A percentile compares a stretch with the other conserved stretches of the same genome.
These are phyloP conservation scores for Dioszegia crocea DNA, from an alignment of 768 basidiomycete species.

Conservation along the genomic window DNA sequence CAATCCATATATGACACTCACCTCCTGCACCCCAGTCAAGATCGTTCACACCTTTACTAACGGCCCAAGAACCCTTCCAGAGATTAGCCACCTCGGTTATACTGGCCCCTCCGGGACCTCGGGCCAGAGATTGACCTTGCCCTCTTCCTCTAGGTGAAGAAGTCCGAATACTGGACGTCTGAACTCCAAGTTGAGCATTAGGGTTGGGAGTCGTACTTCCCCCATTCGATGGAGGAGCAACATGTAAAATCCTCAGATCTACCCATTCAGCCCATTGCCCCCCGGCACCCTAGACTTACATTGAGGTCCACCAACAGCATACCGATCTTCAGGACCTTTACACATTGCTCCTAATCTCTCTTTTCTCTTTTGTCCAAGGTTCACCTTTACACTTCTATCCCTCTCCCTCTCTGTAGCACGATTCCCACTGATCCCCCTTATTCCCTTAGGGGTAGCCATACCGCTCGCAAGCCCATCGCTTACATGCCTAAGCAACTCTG, in stretches of 20 bases:
- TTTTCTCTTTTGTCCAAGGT: slow-evolving; percentile 14
- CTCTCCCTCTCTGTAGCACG: slow-evolving; percentile 8
- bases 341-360: slow-evolving; percentile 39
- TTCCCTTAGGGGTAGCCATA: slow-evolving; percentile 7
- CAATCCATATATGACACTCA: slow-evolving; percentile 15
- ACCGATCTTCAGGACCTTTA: slow-evolving; percentile 34
- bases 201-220: slow-evolving; percentile 14
- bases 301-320: slow-evolving; percentile 41
- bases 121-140: slow-evolving; percentile 11
- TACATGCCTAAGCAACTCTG: slow-evolving; percentile 26
- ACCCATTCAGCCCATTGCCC: background rate
- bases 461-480: slow-evolving; percentile 13
- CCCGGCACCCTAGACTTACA: slow-evolving; percentile 16
- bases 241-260: slow-evolving; percentile 37
- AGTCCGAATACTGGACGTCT: background rate
- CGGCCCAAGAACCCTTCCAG: slow-evolving; percentile 40
- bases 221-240: slow-evolving; percentile 12
- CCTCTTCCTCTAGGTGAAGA: background rate
- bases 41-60: slow-evolving; percentile 41
- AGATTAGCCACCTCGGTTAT: slow-evolving; percentile 43
- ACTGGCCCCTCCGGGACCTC: slow-evolving; percentile 36
- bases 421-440: slow-evolving; percentile 3
- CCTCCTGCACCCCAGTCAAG: slow-evolving; percentile 47
- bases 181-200: background rate
- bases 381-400: slow-evolving; percentile 26